phyloP scores from a whole-genome alignment of 1,139 yeast species.

The Yamadazyma trypodendri region DNA sequence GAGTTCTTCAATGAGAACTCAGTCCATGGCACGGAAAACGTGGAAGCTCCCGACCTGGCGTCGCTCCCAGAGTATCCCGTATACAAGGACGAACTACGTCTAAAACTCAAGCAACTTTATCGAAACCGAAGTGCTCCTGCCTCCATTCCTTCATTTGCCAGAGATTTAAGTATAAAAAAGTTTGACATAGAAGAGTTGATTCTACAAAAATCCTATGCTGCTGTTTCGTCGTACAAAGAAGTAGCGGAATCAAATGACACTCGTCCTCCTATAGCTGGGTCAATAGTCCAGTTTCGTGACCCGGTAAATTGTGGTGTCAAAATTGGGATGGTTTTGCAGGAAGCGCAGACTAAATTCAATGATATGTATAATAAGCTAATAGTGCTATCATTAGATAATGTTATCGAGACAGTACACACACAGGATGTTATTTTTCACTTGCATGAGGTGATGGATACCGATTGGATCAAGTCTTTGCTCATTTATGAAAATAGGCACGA shows the following conservation, averaged over 20 bases:
- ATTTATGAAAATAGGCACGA: slow-evolving; percentile 27
- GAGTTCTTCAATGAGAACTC: slow-evolving; percentile 2
- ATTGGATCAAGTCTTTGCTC: slow-evolving; percentile 19
- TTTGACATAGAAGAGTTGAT: slow-evolving; percentile 9
- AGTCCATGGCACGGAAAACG: background rate
- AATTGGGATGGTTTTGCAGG: slow-evolving; percentile 35
- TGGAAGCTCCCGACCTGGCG: background rate
- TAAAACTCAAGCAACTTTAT: slow-evolving; percentile 4
- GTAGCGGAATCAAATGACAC: slow-evolving; percentile 22
- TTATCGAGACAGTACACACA: slow-evolving; percentile 25
- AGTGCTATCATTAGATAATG: slow-evolving; percentile 34
- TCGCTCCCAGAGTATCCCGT: background rate
- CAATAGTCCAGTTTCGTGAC: slow-evolving; percentile 31
- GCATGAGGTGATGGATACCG: slow-evolving; percentile 23
- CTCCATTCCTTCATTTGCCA: background rate
- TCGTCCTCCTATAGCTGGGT: slow-evolving; percentile 28
- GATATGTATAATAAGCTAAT: slow-evolving; percentile 30
- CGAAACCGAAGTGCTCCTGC: background rate
- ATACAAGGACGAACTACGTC: slow-evolving; percentile 5
- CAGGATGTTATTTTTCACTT: slow-evolving; percentile 28
- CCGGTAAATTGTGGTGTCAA: slow-evolving; percentile 10
- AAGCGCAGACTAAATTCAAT: slow-evolving; percentile 32
- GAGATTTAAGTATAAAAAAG: background rate
- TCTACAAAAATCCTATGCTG: slow-evolving; percentile 11
- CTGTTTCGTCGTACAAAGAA: slow-evolving; percentile 14